These are phyloP conservation scores for Hygrocybe punicea DNA, from an alignment of 768 basidiomycete genomes.

Conservation along the genomic window DNA sequence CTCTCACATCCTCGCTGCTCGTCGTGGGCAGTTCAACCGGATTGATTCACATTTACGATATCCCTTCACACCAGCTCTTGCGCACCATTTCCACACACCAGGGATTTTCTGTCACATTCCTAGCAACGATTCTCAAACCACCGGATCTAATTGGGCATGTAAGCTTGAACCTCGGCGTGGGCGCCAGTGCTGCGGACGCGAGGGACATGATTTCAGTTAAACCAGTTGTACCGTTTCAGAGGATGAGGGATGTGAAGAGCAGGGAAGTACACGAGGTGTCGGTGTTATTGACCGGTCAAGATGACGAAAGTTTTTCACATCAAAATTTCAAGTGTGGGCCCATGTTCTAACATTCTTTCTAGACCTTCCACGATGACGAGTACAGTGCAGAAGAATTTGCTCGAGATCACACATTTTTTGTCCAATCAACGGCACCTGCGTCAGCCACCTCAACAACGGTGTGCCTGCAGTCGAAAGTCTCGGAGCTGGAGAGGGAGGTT, in stretches of 20 bases:
- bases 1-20: slow-evolving; percentile 71
- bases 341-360: neutral
- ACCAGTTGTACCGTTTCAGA: slow-evolving; percentile 66
- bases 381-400: slow-evolving; percentile 58
- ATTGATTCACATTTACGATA: slow-evolving; percentile 75
- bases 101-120: slow-evolving; percentile 62
- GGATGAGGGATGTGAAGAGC: slow-evolving; percentile 62
- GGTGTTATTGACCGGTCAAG: slow-evolving; percentile 53
- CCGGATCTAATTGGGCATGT: slow-evolving; percentile 83
- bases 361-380: slow-evolving; percentile 6
- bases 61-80: slow-evolving; percentile 85
- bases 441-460: slow-evolving; percentile 21
- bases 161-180: slow-evolving; percentile 46
- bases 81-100: slow-evolving; percentile 76
- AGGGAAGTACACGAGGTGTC: slow-evolving; percentile 69
- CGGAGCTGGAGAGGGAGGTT: slow-evolving; percentile 72
- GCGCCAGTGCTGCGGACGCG: slow-evolving; percentile 37
- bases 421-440: slow-evolving; percentile 40
- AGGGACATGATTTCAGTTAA: slow-evolving; percentile 64
- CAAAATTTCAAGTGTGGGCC: neutral
- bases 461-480: slow-evolving; percentile 53
- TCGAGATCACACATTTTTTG: slow-evolving; percentile 64
- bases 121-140: slow-evolving; percentile 81
- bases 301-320: slow-evolving; percentile 35
- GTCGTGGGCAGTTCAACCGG: slow-evolving; percentile 78